These are phyloP conservation scores for Oehlia diaphana DNA, from an alignment of 192 early-diverging fungal genomes.

Conservation along the genomic window DNA sequence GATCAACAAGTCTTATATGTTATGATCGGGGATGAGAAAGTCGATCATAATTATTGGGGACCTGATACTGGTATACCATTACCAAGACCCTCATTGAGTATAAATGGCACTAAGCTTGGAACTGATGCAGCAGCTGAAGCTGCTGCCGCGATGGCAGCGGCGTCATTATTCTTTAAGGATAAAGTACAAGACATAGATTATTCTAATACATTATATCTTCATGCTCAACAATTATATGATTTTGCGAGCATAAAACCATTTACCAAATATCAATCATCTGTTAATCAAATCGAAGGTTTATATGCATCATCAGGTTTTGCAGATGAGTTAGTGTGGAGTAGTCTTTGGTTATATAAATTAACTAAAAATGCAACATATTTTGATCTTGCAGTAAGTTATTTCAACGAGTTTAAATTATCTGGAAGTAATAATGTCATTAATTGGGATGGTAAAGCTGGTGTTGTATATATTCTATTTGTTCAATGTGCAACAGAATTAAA, in stretches of 20 bases:
- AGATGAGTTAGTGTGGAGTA: slow-evolving; percentile 55
- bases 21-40: slow-evolving; percentile 42
- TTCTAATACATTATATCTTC: slow-evolving; percentile 39
- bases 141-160: slow-evolving; percentile 57
- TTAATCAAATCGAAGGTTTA: slow-evolving; percentile 38
- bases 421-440: slow-evolving; percentile 38
- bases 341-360: slow-evolving; percentile 57
- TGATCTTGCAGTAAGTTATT: slow-evolving; percentile 46
- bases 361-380: slow-evolving; percentile 47
- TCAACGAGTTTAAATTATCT: slow-evolving; percentile 37
- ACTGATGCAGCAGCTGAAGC: slow-evolving; percentile 56
- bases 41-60: slow-evolving; percentile 64
- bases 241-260: slow-evolving; percentile 52
- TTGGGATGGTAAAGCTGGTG: slow-evolving; percentile 53
- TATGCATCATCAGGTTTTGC: slow-evolving; percentile 46
- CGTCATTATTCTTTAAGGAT: slow-evolving; percentile 53
- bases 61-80: slow-evolving; percentile 53
- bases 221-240: slow-evolving; percentile 46
- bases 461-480: slow-evolving; percentile 52
- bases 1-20: slow-evolving; percentile 50
- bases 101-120: slow-evolving; percentile 49
- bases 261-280: slow-evolving; percentile 41
- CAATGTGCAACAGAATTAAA: slow-evolving; percentile 33
- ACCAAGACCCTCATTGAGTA: slow-evolving; percentile 51
- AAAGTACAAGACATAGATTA: slow-evolving; percentile 50